Evolutionary conservation across 768 basidiomycete species (phyloP), one percentile per base, ranked within the genome.

Genomic region (Boletus speciosus): DNA sequence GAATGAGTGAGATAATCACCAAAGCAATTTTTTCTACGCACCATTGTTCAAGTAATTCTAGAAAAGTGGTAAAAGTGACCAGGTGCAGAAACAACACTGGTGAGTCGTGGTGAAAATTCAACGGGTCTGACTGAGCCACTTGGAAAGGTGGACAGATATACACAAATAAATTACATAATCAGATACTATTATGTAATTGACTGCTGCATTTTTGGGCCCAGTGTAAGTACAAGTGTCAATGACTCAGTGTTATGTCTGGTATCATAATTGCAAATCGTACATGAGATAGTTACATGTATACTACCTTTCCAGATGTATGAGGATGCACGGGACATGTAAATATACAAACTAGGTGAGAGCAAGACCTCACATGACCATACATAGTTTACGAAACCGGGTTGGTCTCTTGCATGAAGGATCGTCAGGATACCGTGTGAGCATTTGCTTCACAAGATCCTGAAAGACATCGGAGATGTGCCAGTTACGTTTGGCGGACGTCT

Each of bases 401-500:
- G 55, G 29, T 62, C 68, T 75, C 52, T 70, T 71, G 32, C 68
- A 63, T 40, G 63, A 54, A 36, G 54, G 55, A 32, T 81, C 78
- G 37, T 73, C 62, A 16, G 88, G 87, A 66, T 85, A 88, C 54
- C 78, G 78, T 49, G 60, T 68, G 31, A 85, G 80, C 89, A 92
- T 89, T 61, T 88, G 88, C 57, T 79, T 78, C 44, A 90, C 73
- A 29, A 92, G 77, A 55, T 87, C 86, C 61, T 88, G 83, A 65
- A 93, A 93, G 16, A 87, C 89, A 37, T 90, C 88, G 9, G 73
- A 72, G 49, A 93, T 78, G 60, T 92, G 83, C 89, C 87, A 90
- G 64, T 91, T 84, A 44, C 81, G 77, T 69, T 92, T 93, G 10
- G 90, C 88, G n/a, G 89, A 91, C 3, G 90, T 93, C 72, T 93